Base-by-base conservation (phyloP, 2,329 filamentous ascomycete species). In the Emergomyces pasteurianus region DNA sequence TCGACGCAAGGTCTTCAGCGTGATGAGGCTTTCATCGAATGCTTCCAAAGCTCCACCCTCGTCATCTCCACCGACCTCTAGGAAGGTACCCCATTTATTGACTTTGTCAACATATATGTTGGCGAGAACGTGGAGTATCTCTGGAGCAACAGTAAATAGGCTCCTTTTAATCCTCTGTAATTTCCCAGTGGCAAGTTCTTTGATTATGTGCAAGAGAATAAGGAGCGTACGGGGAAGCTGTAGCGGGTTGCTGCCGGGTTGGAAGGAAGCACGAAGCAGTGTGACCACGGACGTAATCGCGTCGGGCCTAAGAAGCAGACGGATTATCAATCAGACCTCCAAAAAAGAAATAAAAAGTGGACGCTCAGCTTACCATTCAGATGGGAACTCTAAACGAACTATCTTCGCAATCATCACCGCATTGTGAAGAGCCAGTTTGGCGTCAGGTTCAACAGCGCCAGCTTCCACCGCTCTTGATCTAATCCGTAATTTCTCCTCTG, bases 321-420 rank as follows among this genome's bases (percentile, higher is more conserved):
- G 34, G 34, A 58, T 60, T 58, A 64, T 59, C 21, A 49, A 59
- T 34, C 28, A 38, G 31, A 16, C 43, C 9, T 9, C 18, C 28
- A 18, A 3, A 16, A 46, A 60, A n/a, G n/a, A 47, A n/a, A 46
- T 4, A 43, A 12, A n/a, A 21, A n/a, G 28, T 58, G 16, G 60
- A 42, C 7, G 40, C 8, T 53, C 28, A 34, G 62, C 69, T 59
- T 68, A 81, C 94, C 94, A 99, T 63, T 95, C 88, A 58, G 83
- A 78, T 0, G 92, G 92, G 72, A 89, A 97, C 72, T 97, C 94
- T 72, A 90, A 89, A 61, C 94, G 83, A 62, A 94, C 82, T 61
- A 97, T 86, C 75, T 96, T 97, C 18, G 92, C 89, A 50, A 91
- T 80, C 60, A 94, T 87, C 31, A 97, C 79, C 16, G 92, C 89